Percentiles rank a stretch among this genome's conserved stretches.
Evolutionary conservation across 106 monocot genomes (phyloP).

Genomic region (Alisma plantagoaquatica): DNA sequence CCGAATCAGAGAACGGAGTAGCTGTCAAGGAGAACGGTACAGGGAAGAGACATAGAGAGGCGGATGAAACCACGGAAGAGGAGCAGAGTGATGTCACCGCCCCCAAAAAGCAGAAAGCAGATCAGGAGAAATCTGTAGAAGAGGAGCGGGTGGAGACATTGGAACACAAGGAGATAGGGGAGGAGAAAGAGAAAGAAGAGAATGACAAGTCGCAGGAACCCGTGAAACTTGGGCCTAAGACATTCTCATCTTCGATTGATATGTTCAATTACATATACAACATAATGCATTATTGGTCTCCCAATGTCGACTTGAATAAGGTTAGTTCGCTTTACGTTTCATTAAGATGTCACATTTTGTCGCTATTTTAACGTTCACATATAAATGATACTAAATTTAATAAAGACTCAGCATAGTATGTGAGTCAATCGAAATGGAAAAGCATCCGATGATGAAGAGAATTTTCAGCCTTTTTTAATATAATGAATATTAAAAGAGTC

Average conservation of each 20-base stretch:
- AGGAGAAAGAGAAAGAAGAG: conserved; percentile 9
- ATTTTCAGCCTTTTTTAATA: too few relatives aligned
- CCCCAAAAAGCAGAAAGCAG: conserved; percentile 9
- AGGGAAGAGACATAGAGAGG: conserved; percentile 7
- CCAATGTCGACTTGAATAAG: conserved; percentile 64
- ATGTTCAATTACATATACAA: conserved; percentile 90
- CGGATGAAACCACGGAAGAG: not conserved
- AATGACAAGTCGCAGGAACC: conserved; percentile 9
- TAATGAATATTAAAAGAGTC: too few relatives aligned
- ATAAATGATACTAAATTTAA: too few relatives aligned
- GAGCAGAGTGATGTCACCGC: not conserved
- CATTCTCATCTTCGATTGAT: conserved; percentile 46
- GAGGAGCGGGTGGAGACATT: conserved; percentile 7
- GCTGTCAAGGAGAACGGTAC: not conserved
- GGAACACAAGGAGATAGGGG: conserved; percentile 7
- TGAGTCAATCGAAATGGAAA: too few relatives aligned
- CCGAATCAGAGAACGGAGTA: too few relatives aligned
- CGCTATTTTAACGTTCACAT: too few relatives aligned
- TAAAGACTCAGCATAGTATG: too few relatives aligned
- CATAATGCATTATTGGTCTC: conserved; percentile 70
- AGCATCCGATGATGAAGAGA: too few relatives aligned
- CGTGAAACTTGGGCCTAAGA: conserved; percentile 50
- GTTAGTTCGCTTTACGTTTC: conserved; percentile 20
- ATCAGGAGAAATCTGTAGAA: conserved; percentile 14
- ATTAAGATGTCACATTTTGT: not conserved